phyloP scores from a whole-genome alignment of 2,329 filamentous ascomycete genomes.

The Chrysosporium queenslandicum region DNA sequence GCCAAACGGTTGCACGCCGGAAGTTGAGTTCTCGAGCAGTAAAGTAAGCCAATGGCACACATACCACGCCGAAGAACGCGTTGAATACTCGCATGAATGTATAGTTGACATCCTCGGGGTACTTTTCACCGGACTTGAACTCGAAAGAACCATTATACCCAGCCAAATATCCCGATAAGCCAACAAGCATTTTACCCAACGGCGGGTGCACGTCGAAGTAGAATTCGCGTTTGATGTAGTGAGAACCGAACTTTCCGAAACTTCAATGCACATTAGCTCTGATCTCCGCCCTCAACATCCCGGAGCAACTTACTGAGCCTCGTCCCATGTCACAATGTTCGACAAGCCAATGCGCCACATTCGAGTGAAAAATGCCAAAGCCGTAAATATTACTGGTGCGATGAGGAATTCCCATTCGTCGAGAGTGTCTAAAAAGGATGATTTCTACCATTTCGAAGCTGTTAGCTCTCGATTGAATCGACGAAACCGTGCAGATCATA shows the following conservation, averaged over 20 bases:
- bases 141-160: constrained; percentile 99
- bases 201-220: constrained; percentile 98
- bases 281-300: background rate
- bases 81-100: constrained; percentile 99
- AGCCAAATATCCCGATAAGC: constrained; percentile 87
- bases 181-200: constrained; percentile 96
- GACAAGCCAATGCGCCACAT: constrained; percentile 60
- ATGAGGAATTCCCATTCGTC: constrained; percentile 53
- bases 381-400: constrained; percentile 54
- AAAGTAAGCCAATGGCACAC: constrained; percentile 87
- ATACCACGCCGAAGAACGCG: constrained; percentile 83
- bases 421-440: constrained; percentile 30
- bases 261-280: constrained; percentile 20
- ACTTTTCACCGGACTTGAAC: constrained; percentile 96
- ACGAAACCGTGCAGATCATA: too few relatives aligned
- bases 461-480: background rate
- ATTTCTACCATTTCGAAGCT: background rate
- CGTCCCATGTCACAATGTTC: constrained; percentile 65
- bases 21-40: constrained; percentile 87
- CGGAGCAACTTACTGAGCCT: constrained; percentile 53
- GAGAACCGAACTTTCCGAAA: constrained; percentile 80
- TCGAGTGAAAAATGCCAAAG: constrained; percentile 55
- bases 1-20: constrained; percentile 78
- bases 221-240: constrained; percentile 98
- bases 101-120: constrained; percentile 88